Conservation (phyloP, 805 yeast species). For the Starmerella sp. region DNA sequence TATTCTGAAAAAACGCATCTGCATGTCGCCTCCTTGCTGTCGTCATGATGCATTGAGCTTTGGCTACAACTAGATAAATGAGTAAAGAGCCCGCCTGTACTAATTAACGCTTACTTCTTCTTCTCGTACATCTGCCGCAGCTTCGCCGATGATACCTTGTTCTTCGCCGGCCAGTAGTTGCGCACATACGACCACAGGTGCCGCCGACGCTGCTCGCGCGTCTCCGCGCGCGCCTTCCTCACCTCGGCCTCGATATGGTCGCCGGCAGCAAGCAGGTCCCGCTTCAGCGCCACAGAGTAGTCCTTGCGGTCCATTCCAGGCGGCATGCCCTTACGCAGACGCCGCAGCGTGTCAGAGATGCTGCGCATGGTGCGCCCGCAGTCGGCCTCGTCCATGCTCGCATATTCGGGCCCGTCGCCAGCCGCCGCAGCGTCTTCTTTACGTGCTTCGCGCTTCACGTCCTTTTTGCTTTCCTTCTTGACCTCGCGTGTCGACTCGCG, state of each 20-base stretch:
- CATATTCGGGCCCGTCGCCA: slow-evolving; percentile 43
- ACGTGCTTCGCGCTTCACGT: slow-evolving; percentile 10
- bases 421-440: slow-evolving; percentile 8
- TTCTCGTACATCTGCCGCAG: slow-evolving; percentile 60
- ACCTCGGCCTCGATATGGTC: slow-evolving; percentile 46
- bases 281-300: slow-evolving; percentile 61
- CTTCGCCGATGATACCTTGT: slow-evolving; percentile 47
- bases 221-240: slow-evolving; percentile 24
- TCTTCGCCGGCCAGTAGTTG: slow-evolving; percentile 71
- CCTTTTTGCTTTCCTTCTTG: slow-evolving; percentile 21
- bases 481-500: slow-evolving; percentile 1
- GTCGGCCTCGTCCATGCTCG: slow-evolving; percentile 63
- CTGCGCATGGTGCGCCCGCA: slow-evolving; percentile 55
- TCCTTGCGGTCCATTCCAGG: slow-evolving; percentile 63
- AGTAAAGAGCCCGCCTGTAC: no score
- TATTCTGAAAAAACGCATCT: not conserved
- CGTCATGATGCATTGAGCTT: no score
- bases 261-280: slow-evolving; percentile 62
- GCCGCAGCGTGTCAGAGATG: slow-evolving; percentile 53
- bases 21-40: not conserved
- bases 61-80: no score
- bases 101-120: slow-evolving; percentile 13
- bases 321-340: slow-evolving; percentile 53
- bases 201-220: slow-evolving; percentile 36
- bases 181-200: slow-evolving; percentile 81